Evolutionary conservation across 768 basidiomycete species (phyloP).

Genomic region (Suillus spraguei): DNA sequence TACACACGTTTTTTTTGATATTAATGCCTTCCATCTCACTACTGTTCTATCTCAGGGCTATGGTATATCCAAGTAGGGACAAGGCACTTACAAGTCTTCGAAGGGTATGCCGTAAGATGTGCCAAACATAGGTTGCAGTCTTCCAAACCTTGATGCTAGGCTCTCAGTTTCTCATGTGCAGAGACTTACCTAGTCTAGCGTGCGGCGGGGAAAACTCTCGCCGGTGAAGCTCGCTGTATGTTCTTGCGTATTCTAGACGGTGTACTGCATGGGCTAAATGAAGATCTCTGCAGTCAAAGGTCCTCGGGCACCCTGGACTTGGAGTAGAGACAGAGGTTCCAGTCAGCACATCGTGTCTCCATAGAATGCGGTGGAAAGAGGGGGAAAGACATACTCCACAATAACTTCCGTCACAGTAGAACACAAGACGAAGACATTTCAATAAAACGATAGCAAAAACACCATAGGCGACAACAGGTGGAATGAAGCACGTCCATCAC

Average conservation of each 20-base stretch:
- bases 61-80: constrained; percentile 5
- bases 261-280: not conserved
- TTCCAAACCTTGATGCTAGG: not conserved
- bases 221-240: not conserved
- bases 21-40: not conserved
- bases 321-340: not conserved
- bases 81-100: not conserved
- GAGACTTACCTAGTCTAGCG: not conserved
- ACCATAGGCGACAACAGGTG: not conserved
- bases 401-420: not conserved
- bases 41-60: constrained; percentile 1
- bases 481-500: not conserved
- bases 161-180: not conserved
- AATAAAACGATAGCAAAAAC: not conserved
- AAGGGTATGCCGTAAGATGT: not conserved
- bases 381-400: not conserved
- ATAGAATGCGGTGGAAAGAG: not conserved
- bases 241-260: not conserved
- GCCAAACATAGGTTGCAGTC: not conserved
- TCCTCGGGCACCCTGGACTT: not conserved
- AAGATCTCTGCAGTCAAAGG: not conserved
- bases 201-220: not conserved
- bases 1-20: constrained; percentile 3
- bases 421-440: not conserved
- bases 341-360: not conserved